Conservation (phyloP, 495 filamentous ascomycete species). For the Tuber brumale region DNA sequence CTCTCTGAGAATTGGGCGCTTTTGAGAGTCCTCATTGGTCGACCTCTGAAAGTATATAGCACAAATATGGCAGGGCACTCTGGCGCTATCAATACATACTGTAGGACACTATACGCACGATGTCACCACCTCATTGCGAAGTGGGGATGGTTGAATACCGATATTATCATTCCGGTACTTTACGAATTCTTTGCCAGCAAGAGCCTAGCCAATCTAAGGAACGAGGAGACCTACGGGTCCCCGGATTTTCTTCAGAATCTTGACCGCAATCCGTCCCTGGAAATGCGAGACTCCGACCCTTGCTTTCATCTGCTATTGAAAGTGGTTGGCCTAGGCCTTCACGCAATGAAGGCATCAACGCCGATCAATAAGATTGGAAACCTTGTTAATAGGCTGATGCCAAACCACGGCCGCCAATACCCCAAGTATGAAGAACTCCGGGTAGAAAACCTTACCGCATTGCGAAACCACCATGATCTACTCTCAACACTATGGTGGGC, state of each 20-base stretch:
- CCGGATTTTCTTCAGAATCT: conserved; percentile 73
- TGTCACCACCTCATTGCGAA: conserved; percentile 69
- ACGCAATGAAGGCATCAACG: conserved; percentile 48
- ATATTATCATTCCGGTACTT: conserved; percentile 65
- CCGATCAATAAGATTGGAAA: conserved; percentile 64
- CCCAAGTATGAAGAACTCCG: conserved; percentile 71
- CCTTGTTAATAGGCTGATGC: conserved; percentile 69
- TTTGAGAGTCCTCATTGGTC: conserved; percentile 58
- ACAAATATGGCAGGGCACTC: conserved; percentile 47
- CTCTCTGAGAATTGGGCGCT: conserved; percentile 65
- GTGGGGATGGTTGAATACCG: conserved; percentile 85
- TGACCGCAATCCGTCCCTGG: conserved; percentile 54
- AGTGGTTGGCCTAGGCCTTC: conserved; percentile 64
- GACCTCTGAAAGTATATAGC: conserved; percentile 61
- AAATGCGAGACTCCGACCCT: conserved; percentile 61
- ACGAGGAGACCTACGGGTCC: conserved; percentile 70
- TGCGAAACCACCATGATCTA: conserved; percentile 91
- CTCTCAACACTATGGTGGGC: conserved; percentile 84
- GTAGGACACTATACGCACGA: conserved; percentile 62
- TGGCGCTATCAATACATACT: conserved; percentile 72
- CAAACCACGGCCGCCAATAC: conserved; percentile 81
- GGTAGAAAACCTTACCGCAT: conserved; percentile 70
- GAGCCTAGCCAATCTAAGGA: conserved; percentile 63
- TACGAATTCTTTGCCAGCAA: conserved; percentile 88
- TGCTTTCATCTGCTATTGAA: conserved; percentile 94